Conservation (phyloP, 2,329 filamentous ascomycete genomes). For the Aureobasidium lini region DNA sequence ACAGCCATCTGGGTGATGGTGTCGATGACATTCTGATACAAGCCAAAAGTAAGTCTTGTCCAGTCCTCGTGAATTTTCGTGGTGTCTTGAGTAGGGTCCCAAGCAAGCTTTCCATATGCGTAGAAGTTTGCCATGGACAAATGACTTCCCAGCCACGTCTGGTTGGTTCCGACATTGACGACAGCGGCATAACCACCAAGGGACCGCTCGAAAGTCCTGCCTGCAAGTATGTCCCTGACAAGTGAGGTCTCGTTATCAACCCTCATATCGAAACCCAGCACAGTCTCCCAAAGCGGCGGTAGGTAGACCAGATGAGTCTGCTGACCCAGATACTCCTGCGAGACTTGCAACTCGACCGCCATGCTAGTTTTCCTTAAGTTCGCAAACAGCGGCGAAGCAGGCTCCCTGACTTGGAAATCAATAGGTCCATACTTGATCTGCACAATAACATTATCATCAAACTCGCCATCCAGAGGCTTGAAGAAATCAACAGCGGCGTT, state of each 20-base stretch:
- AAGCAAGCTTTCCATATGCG: constrained; percentile 59
- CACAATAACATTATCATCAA: constrained; percentile 62
- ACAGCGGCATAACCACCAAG: constrained; percentile 59
- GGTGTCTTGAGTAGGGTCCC: constrained; percentile 49
- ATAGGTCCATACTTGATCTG: constrained; percentile 71
- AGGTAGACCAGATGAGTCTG: constrained; percentile 63
- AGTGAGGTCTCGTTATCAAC: constrained; percentile 49
- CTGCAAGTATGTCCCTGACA: constrained; percentile 54
- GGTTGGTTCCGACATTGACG: constrained; percentile 58
- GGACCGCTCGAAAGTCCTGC: constrained; percentile 50
- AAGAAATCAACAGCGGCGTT: constrained; percentile 65
- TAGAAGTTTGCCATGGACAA: constrained; percentile 66
- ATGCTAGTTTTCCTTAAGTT: constrained; percentile 40
- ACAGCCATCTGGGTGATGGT: constrained; percentile 57
- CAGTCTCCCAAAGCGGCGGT: constrained; percentile 59
- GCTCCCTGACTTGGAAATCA: constrained; percentile 66
- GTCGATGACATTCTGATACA: constrained; percentile 47
- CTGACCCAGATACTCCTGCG: constrained; percentile 65
- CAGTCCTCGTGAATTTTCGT: constrained; percentile 53
- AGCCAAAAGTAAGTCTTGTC: constrained; percentile 59
- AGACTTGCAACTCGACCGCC: constrained; percentile 59
- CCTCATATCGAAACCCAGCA: constrained; percentile 60
- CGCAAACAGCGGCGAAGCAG: constrained; percentile 57
- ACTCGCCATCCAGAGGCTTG: constrained; percentile 54
- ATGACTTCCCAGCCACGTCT: constrained; percentile 62